Conservation (phyloP, 2,329 filamentous ascomycete genomes). For the Aspergillus amoenus region DNA sequence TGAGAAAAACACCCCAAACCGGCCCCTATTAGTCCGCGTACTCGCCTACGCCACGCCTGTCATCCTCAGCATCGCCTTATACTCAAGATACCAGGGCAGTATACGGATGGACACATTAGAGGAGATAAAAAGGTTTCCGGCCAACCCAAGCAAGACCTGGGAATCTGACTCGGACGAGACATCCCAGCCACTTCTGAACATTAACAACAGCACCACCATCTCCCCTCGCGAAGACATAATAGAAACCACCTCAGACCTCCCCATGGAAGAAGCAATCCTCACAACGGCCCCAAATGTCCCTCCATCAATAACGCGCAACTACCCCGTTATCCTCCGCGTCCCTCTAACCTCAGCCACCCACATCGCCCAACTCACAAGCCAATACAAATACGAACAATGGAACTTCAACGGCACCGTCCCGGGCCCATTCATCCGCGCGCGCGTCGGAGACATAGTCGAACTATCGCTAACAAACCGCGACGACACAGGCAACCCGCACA, state of each 20-base stretch:
- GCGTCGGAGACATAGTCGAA: constrained; percentile 24
- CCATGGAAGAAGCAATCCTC: neutral
- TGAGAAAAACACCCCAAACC: neutral
- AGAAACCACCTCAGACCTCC: neutral
- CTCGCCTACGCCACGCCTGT: neutral
- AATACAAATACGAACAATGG: constrained; percentile 39
- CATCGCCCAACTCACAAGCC: constrained; percentile 30
- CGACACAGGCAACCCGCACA: constrained; percentile 35
- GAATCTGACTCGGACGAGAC: neutral
- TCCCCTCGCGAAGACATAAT: neutral
- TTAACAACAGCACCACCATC: neutral
- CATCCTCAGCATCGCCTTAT: neutral
- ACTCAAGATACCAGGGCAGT: neutral
- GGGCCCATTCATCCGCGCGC: constrained; percentile 37
- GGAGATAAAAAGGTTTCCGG: neutral
- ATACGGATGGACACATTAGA: neutral
- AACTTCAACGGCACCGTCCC: constrained; percentile 36
- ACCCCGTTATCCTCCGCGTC: constrained; percentile 11
- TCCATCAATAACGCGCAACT: neutral
- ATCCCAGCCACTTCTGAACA: neutral
- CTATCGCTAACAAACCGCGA: constrained; percentile 34
- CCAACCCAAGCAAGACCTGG: neutral
- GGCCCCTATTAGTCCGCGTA: neutral
- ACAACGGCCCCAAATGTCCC: neutral
- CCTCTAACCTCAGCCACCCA: constrained; percentile 28